Evolutionary conservation across 78 protist species (phyloP), one percentile per base, ranked within the genome.

Genomic region (Tieghemostelium lacteum): DNA sequence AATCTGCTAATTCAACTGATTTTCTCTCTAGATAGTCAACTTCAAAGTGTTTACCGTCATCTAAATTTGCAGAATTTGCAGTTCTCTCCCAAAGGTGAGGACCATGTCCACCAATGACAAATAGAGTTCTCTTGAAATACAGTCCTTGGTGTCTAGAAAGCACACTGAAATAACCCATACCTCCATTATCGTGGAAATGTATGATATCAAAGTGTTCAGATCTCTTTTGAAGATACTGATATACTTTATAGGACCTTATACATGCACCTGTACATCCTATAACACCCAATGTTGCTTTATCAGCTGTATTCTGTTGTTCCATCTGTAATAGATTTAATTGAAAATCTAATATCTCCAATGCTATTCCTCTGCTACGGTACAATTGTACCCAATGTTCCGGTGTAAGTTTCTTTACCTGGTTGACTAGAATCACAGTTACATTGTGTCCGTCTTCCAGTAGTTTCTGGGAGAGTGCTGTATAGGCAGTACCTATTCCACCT

Each of bases 31-130:
- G 42, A 58, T 42, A 83, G 49, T 83, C 91, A 0, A 83, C 78
- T 57, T 83, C 91, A 45, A 83, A 83, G 39, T 83, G 91, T 33
- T 83, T 83, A n/a, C 91, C 91, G 22, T 83, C 91, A 52, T 83
- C 91, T 12, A 83, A 54, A 31, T 66, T 83, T 0, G 78, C 91
- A 28, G 72, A 58, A 55, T 83, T 83, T 2, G 91, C 91, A 22
- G 71, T 83, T 22, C 91, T 19, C 20, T 83, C 91, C 91, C 91
- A 83, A 2, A 83, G 71, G 58, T 83, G 91, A 7, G 91, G 91
- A 5, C 91, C 91, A 60, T 83, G 91, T 12, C 78, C 91, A 22
- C 91, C 91, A 58, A 83, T 70, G 0, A 83, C 91, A 20, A 83
- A 17, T 19, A 54, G 6, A 8, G 70, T 22, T 29, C 28, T 55